Percentiles rank a stretch among this genome's conserved stretches.
Conservation (phyloP, 1,284 basidiomycete genomes). For the Sporisorium iseilematis-ciliati region DNA sequence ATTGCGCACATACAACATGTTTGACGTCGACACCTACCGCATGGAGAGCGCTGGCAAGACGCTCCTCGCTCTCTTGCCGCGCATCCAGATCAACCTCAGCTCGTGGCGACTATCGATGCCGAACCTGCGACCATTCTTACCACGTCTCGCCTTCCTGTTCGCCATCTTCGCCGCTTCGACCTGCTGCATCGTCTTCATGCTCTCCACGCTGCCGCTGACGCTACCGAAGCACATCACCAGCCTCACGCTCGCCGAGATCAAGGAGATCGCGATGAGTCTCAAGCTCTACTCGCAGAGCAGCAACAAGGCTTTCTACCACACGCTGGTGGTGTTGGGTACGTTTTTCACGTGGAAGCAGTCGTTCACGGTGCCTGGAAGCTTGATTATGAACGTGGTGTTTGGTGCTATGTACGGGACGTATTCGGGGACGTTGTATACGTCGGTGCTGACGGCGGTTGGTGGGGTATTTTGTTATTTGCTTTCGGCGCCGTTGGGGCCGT, state of each 20-base stretch:
- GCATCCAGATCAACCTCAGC: conserved; percentile 45
- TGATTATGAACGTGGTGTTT: conserved; percentile 69
- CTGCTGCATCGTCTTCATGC: conserved; percentile 54
- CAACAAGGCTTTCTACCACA: conserved; percentile 53
- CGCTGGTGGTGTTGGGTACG: conserved; percentile 58
- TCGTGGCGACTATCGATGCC: conserved; percentile 47
- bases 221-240: conserved; percentile 65
- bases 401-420: conserved; percentile 68
- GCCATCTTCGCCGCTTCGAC: conserved; percentile 62
- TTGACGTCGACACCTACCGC: conserved; percentile 43
- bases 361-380: conserved; percentile 65
- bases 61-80: conserved; percentile 28
- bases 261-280: conserved; percentile 60
- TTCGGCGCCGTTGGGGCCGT: conserved; percentile 53
- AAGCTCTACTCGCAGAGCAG: conserved; percentile 58
- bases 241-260: conserved; percentile 65
- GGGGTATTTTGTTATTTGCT: conserved; percentile 66
- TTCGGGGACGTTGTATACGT: conserved; percentile 62
- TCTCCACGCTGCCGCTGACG: conserved; percentile 64
- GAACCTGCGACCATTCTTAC: conserved; percentile 57
- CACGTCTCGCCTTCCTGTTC: conserved; percentile 53
- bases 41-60: conserved; percentile 28
- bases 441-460: conserved; percentile 64
- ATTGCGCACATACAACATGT: conserved; percentile 21
- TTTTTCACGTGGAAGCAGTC: conserved; percentile 69